A percentile compares a stretch with the other conserved stretches of the same genome.
phyloP scores from a whole-genome alignment of 1,139 yeast genomes.

The Saccharomyces hybrid region DNA sequence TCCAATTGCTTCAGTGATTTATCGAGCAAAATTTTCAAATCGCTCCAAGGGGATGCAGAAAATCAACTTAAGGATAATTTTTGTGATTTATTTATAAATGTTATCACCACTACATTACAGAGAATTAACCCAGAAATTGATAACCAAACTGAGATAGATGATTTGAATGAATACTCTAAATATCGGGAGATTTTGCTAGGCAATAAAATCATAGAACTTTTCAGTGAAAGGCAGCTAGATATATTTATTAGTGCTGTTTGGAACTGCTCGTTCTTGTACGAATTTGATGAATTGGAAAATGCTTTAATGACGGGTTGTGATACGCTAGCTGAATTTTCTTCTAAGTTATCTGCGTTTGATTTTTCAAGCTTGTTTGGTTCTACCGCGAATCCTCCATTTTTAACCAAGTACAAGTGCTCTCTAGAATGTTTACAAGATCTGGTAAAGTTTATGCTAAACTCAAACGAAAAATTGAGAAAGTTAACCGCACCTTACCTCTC shows the following conservation, averaged over 20 bases:
- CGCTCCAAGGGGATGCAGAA: constrained; percentile 11
- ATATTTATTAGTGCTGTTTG: constrained; percentile 41
- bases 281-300: constrained; percentile 40
- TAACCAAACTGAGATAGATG: constrained; percentile 40
- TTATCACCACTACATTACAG: constrained; percentile 16
- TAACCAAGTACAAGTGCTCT: constrained; percentile 39
- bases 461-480: constrained; percentile 11
- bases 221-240: constrained; percentile 33
- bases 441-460: constrained; percentile 27
- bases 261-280: constrained; percentile 46
- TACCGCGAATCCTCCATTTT: constrained; percentile 36
- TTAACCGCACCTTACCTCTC: constrained; percentile 36
- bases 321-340: constrained; percentile 30
- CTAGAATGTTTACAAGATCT: constrained; percentile 44
- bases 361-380: constrained; percentile 42
- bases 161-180: constrained; percentile 40
- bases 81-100: constrained; percentile 18
- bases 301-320: constrained; percentile 29
- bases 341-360: constrained; percentile 29
- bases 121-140: constrained; percentile 23
- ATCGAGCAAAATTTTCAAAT: constrained; percentile 40
- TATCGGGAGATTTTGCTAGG: constrained; percentile 42
- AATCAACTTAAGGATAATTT: constrained; percentile 10
- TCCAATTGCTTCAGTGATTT: constrained; percentile 36
- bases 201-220: constrained; percentile 26